These are phyloP conservation scores for Dipodascus albidus DNA, from an alignment of 805 yeast species.

Conservation along the genomic window DNA sequence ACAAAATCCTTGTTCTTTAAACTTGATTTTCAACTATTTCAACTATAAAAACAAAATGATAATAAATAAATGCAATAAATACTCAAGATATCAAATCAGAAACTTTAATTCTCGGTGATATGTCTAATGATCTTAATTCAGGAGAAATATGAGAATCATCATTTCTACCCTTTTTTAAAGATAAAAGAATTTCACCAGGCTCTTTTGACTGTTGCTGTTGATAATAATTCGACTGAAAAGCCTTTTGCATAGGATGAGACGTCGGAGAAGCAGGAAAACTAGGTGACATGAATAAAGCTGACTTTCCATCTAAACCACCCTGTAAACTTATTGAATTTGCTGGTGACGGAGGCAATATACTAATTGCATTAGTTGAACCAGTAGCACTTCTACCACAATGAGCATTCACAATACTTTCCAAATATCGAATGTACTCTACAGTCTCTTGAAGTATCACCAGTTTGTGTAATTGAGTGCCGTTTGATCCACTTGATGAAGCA, in stretches of 20 bases:
- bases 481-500: slow-evolving; percentile 1
- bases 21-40: too few relatives aligned
- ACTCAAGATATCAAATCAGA: neutral
- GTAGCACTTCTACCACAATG: neutral
- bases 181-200: neutral
- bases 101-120: neutral
- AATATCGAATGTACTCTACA: slow-evolving; percentile 63
- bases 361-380: neutral
- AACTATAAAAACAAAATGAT: too few relatives aligned
- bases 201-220: neutral
- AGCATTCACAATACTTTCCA: slow-evolving; percentile 7
- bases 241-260: neutral
- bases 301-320: neutral
- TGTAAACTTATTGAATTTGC: neutral
- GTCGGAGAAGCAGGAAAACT: neutral
- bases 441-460: slow-evolving; percentile 72
- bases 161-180: neutral
- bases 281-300: neutral
- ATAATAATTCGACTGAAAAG: neutral
- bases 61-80: neutral
- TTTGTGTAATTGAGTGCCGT: slow-evolving; percentile 61
- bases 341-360: neutral
- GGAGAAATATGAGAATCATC: neutral
- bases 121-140: neutral
- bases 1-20: too few relatives aligned